A percentile compares a stretch with the other conserved stretches of the same genome.
Conservation (phyloP, 2,329 filamentous ascomycete genomes). For the Ophioceras dolichostomum region DNA sequence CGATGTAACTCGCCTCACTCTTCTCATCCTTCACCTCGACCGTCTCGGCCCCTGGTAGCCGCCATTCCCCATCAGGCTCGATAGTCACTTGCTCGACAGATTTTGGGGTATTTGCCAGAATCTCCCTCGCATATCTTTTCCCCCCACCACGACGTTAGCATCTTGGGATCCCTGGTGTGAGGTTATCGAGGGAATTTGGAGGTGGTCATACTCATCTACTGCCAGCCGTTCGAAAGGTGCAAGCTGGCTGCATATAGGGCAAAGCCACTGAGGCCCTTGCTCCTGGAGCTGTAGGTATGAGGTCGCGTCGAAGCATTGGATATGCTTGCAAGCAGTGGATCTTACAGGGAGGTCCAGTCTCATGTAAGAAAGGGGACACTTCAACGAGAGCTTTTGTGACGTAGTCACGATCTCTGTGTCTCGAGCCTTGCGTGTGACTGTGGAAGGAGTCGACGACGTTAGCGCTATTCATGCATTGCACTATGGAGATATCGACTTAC, state of each 20-base stretch:
- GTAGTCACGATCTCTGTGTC: slow-evolving; percentile 86
- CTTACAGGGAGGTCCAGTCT: slow-evolving; percentile 72
- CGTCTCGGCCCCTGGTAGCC: slow-evolving; percentile 21
- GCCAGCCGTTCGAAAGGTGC: slow-evolving; percentile 73
- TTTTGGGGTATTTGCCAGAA: slow-evolving; percentile 59
- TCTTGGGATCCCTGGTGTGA: no score
- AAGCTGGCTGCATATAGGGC: slow-evolving; percentile 80
- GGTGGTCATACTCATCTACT: slow-evolving; percentile 79
- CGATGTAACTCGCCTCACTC: slow-evolving; percentile 12
- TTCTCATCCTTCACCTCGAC: slow-evolving; percentile 15
- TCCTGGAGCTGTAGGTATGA: slow-evolving; percentile 91
- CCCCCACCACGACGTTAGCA: no score
- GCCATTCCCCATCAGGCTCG: slow-evolving; percentile 77
- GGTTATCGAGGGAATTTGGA: slow-evolving; percentile 20
- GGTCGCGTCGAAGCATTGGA: slow-evolving; percentile 88
- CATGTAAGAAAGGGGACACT: slow-evolving; percentile 82
- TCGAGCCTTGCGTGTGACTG: slow-evolving; percentile 69
- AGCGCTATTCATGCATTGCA: no score
- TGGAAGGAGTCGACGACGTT: not conserved
- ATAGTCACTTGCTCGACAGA: slow-evolving; percentile 78
- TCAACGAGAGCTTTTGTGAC: slow-evolving; percentile 78
- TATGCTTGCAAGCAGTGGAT: slow-evolving; percentile 69
- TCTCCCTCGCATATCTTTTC: slow-evolving; percentile 84
- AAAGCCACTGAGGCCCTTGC: slow-evolving; percentile 94
- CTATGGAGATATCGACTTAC: slow-evolving; percentile 34